These are phyloP conservation scores for Botrytis porri DNA, from an alignment of 2,329 filamentous ascomycete species.

Conservation along the genomic window DNA sequence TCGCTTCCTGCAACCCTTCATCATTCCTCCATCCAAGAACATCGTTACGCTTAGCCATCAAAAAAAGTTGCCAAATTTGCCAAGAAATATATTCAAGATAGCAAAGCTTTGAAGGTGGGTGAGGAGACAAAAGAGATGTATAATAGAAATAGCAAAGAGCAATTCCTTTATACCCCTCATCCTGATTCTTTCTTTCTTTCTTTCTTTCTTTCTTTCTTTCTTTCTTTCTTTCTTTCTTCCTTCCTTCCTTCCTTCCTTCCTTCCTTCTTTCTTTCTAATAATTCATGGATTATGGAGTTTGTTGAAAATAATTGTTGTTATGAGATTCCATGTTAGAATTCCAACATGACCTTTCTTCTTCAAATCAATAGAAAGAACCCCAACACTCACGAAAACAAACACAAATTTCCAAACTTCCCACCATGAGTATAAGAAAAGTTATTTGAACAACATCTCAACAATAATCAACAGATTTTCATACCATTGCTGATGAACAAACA, in stretches of 20 bases:
- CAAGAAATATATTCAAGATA: background rate
- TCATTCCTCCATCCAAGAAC: rapidly evolving
- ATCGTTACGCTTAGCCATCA: rapidly evolving
- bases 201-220: too few relatives aligned
- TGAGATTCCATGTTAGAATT: background rate
- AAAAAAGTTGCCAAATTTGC: background rate
- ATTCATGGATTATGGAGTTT: background rate
- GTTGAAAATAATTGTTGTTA: rapidly evolving
- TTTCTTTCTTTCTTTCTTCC: background rate
- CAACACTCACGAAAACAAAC: background rate
- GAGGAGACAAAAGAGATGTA: background rate
- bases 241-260: too few relatives aligned
- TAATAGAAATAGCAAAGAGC: background rate
- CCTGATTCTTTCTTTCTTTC: too few relatives aligned
- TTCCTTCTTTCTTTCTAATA: background rate
- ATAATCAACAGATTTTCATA: background rate
- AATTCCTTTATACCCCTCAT: background rate
- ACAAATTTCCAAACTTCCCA: background rate
- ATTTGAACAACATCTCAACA: rapidly evolving
- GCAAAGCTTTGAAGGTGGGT: too few relatives aligned
- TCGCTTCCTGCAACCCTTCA: background rate
- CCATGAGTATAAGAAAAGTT: background rate
- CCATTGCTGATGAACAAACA: too few relatives aligned
- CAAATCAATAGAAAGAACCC: background rate
- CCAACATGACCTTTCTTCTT: background rate